phyloP scores from a whole-genome alignment of 441 rosid species.

The Pelargonium myrrhifolium region DNA sequence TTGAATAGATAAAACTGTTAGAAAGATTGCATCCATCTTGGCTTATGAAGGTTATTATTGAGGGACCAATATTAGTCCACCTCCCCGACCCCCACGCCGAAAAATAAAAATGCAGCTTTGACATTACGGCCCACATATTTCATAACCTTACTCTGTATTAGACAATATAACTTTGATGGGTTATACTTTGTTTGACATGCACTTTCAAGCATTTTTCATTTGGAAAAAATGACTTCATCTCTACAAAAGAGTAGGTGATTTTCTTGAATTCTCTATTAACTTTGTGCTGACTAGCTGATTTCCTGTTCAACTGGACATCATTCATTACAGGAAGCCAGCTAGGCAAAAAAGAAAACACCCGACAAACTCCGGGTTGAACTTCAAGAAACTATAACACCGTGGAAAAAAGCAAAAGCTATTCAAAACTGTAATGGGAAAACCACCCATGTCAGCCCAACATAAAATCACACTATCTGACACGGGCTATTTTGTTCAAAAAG shows the following conservation, averaged over 20 bases:
- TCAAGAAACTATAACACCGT: neutral
- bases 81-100: neutral
- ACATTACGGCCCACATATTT: too few relatives aligned
- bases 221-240: neutral
- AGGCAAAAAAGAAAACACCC: neutral
- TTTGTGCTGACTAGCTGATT: neutral
- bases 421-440: neutral
- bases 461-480: neutral
- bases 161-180: neutral
- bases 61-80: neutral
- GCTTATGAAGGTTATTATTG: neutral
- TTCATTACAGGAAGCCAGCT: neutral
- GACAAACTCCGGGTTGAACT: neutral
- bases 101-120: neutral
- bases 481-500: neutral
- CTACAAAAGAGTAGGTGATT: neutral
- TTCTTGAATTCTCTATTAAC: neutral
- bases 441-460: constrained; percentile 1
- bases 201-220: neutral
- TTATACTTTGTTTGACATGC: neutral
- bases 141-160: too few relatives aligned
- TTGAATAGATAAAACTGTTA: neutral
- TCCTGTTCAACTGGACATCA: neutral
- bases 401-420: neutral
- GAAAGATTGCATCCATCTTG: neutral